Base-by-base conservation (phyloP, 306 rosid species). In the Hippophae tibetana region DNA sequence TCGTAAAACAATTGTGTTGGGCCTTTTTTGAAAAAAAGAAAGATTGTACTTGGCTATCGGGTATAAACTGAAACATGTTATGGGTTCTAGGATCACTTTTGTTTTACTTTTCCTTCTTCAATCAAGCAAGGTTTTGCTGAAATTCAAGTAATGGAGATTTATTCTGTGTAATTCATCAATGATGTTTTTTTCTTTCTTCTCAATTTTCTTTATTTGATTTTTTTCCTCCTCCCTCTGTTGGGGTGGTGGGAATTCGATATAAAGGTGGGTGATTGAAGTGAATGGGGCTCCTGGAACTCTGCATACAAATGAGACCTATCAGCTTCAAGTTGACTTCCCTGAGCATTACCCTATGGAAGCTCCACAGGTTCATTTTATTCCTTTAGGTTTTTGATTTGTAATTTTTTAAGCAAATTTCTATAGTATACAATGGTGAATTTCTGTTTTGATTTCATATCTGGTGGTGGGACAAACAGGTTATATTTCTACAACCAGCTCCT, bases 301-400 rank as follows among this genome's bases (percentile, higher is more conserved):
- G 7, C 88, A 89, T 63, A 61, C 87, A 4, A 93, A 86, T 61
- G 99, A 93, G 69, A 81, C 87, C 63, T 93, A 84, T 66, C 99
- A 89, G 82, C 99, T 93, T 75, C 99, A 93, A 85, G 97, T 93
- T 1, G 99, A 93, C 58, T 93, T 93, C 68, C 99, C 99, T 5
- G 97, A 93, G 85, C 87, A 93, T 84, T 93, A 93, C 69, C 99
- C 97, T 1, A 93, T 93, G 99, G 97, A 93, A 81, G 97, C 99
- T 44, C 99, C 99, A 0, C 99, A 93, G 99, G 99, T 93, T 54
- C 40, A 68, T 52, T 9, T 43, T 23, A 52, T 43, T 50, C 47
- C 57, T 61, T 75, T 23, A 3, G 42, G 7, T 12, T 49, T 49
- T 6, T 4, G 9, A 12, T 0, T 43, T 5, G 5, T 8, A 58